Conservation (phyloP, 1,284 basidiomycete species). For the Macrocystidia cucumis region DNA sequence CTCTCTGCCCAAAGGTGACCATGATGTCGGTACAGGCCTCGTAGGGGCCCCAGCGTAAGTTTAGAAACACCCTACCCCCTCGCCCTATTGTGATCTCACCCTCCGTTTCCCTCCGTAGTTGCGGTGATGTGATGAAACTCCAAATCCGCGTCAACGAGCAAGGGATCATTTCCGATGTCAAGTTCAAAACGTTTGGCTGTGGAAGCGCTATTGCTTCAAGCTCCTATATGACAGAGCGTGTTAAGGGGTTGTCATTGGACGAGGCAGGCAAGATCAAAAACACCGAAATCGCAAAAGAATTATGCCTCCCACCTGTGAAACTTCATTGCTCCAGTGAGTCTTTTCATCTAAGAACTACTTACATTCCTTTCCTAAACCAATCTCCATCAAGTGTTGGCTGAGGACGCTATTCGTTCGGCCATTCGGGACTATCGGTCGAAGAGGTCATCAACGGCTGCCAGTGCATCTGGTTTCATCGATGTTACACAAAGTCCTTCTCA, state of each 20-base stretch:
- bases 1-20: conserved; percentile 87
- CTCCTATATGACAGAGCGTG: conserved; percentile 97
- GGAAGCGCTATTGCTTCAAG: conserved; percentile 97
- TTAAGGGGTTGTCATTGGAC: conserved; percentile 91
- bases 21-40: conserved; percentile 93
- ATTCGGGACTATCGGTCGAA: conserved; percentile 90
- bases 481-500: conserved; percentile 64
- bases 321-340: conserved; percentile 79
- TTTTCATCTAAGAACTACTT: conserved; percentile 5
- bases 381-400: conserved; percentile 71
- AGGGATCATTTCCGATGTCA: conserved; percentile 95
- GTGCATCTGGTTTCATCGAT: conserved; percentile 65
- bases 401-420: conserved; percentile 95
- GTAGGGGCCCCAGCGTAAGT: conserved; percentile 97
- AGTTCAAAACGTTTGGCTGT: conserved; percentile 98
- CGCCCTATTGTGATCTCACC: conserved; percentile 6
- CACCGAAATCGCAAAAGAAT: conserved; percentile 97
- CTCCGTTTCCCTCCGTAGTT: conserved; percentile 39
- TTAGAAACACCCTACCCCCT: too few relatives aligned
- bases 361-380: conserved; percentile 10
- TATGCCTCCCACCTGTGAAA: conserved; percentile 95
- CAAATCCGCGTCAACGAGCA: conserved; percentile 96
- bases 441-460: conserved; percentile 46
- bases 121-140: conserved; percentile 96
- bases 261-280: conserved; percentile 97